Base-by-base conservation (phyloP, 306 rosid species). In the Gleditsia sinensis region DNA sequence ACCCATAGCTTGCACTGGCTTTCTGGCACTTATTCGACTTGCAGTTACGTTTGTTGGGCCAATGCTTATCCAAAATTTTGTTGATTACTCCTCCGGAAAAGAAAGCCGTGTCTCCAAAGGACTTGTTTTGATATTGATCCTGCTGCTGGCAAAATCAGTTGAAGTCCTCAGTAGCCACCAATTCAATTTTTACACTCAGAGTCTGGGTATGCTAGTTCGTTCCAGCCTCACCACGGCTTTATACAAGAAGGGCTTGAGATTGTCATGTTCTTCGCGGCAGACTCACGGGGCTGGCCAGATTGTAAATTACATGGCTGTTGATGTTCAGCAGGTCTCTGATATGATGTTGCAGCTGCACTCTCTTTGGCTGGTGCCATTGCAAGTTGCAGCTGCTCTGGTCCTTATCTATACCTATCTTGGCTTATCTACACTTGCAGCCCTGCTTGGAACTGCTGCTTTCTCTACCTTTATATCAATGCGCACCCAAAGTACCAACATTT, bases 231-330 rank as follows among this genome's bases (percentile, higher is more conserved):
- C 90, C 10, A 87, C 96, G 59, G 80, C 92, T 0, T 62, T 92
- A 62, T 92, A 92, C 83, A 87, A 80, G 69, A 92, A 92, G 75
- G 98, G 96, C 7, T 57, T 92, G 60, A 87, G 83, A 68, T 21
- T 92, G 67, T 82, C 98, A 0, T 81, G 92, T 70, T 87, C 98
- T 32, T 86, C 91, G 8, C 49, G 98, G 30, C 98, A 92, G 74
- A 56, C 86, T 67, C 96, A 90, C 33, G 98, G 98, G 2, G 81
- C 90, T 2, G 98, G 98, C 9, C 96, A 92, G 79, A 81, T 92
- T 37, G 98, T 92, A 69, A 92, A 92, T 40, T 88, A 90, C 81
- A 92, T 92, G 96, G 91, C 96, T 21, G 94, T 90, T 21, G 98
- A 92, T 88, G 92, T 94, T 2, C 98, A 90, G 23, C 98, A 92